Evolutionary conservation across 2,329 filamentous ascomycete genomes (phyloP).

Genomic region (Magnaporthiopsis incrustans): DNA sequence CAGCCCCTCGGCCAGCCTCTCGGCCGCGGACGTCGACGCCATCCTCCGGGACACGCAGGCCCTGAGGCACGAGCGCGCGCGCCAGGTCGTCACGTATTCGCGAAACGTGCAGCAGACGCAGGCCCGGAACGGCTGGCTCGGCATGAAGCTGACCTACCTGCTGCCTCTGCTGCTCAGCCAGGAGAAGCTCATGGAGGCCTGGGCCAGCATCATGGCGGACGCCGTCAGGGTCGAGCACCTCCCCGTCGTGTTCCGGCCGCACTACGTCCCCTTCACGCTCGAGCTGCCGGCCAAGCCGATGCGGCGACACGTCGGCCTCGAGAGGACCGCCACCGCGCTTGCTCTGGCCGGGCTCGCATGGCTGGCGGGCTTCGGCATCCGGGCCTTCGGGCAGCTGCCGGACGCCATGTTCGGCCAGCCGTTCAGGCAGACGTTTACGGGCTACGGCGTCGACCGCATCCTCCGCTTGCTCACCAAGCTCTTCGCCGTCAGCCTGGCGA

Average conservation of each 20-base stretch:
- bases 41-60: not conserved
- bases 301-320: not conserved
- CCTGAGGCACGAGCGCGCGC: not conserved
- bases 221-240: not conserved
- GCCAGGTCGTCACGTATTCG: not conserved
- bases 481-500: not conserved
- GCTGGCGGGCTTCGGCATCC: not conserved
- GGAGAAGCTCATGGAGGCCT: not conserved
- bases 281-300: conserved; percentile 10
- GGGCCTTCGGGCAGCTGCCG: not conserved
- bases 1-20: not conserved
- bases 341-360: not conserved
- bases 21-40: not conserved
- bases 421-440: not conserved
- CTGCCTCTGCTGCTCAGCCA: not conserved
- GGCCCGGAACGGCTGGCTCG: not conserved
- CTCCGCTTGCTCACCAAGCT: not conserved
- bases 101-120: not conserved
- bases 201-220: not conserved
- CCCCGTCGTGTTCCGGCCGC: conserved; percentile 5
- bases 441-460: not conserved
- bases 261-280: conserved; percentile 10
- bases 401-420: conserved; percentile 1
- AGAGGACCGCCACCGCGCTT: not conserved
- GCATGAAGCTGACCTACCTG: not conserved